Evolutionary conservation across 805 yeast species (phyloP).

Genomic region (Myxozyma monticola): DNA sequence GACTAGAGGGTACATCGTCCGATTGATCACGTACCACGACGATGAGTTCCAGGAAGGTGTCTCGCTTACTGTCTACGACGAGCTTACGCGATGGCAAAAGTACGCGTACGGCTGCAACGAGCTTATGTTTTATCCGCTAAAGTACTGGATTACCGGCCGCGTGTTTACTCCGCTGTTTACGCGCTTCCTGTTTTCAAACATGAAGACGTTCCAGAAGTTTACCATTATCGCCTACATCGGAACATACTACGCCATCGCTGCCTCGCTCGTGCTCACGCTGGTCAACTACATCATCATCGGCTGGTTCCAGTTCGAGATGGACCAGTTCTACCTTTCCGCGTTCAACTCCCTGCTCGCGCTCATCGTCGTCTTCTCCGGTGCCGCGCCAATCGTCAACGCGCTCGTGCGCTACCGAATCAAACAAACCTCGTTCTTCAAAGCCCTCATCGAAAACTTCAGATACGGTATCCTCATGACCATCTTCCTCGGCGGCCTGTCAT

Average conservation of each 20-base stretch:
- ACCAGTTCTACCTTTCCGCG: conserved; percentile 19
- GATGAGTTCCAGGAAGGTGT: conserved; percentile 27
- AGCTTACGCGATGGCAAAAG: conserved; percentile 28
- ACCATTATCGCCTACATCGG: conserved; percentile 25
- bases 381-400: conserved; percentile 17
- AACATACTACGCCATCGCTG: conserved; percentile 23
- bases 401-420: conserved; percentile 13
- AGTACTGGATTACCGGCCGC: conserved; percentile 13
- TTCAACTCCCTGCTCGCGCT: conserved; percentile 15
- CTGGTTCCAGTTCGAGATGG: conserved; percentile 14
- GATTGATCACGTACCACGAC: conserved; percentile 14
- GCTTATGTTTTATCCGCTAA: conserved; percentile 18
- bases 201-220: conserved; percentile 22
- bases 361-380: conserved; percentile 18
- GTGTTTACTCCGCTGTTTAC: conserved; percentile 22
- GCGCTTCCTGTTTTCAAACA: conserved; percentile 17
- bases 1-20: conserved; percentile 17
- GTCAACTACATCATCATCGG: conserved; percentile 23
- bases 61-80: conserved; percentile 25
- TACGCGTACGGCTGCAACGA: conserved; percentile 25
- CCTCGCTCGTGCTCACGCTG: conserved; percentile 14
- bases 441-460: conserved; percentile 9
- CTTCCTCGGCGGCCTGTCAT: conserved; percentile 22
- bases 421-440: conserved; percentile 6
- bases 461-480: conserved; percentile 16